These are phyloP conservation scores for Boletus semigastroideus DNA, from an alignment of 1,284 basidiomycete genomes.

Conservation along the genomic window DNA sequence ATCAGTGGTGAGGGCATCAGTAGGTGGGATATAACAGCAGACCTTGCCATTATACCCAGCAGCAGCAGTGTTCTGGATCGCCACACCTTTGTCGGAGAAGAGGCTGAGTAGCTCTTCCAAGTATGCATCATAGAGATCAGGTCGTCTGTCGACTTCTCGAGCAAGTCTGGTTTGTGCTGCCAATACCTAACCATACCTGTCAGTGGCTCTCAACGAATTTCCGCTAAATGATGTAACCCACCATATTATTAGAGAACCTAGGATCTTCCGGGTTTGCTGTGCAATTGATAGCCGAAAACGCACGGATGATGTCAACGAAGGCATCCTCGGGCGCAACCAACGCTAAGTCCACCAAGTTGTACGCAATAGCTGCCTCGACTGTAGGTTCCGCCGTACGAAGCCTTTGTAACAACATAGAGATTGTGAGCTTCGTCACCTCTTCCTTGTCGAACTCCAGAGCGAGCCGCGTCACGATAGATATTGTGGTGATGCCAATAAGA, in stretches of 20 bases:
- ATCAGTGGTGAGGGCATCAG: conserved; percentile 7
- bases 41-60: conserved; percentile 67
- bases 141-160: conserved; percentile 68
- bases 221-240: conserved; percentile 25
- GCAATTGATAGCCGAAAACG: conserved; percentile 85
- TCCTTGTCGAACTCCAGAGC: conserved; percentile 81
- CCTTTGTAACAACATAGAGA: conserved; percentile 92
- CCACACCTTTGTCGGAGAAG: conserved; percentile 90
- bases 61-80: conserved; percentile 79
- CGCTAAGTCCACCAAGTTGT: conserved; percentile 89
- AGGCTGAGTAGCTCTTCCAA: conserved; percentile 84
- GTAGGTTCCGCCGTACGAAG: conserved; percentile 81
- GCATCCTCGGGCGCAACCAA: conserved; percentile 74
- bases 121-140: conserved; percentile 78
- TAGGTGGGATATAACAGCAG: conserved; percentile 12
- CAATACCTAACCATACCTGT: conserved; percentile 52
- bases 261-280: conserved; percentile 84
- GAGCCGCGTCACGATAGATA: conserved; percentile 83
- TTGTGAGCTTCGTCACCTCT: conserved; percentile 83
- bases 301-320: conserved; percentile 83
- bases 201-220: not conserved
- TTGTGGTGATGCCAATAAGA: conserved; percentile 86
- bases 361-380: conserved; percentile 88
- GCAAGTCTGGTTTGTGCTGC: conserved; percentile 89
- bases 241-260: conserved; percentile 83